Percentiles rank a stretch among this genome's conserved stretches.
Evolutionary conservation across 225 moss, liverwort and hornwort species (phyloP).

Genomic region (Pleurozium schreberi): DNA sequence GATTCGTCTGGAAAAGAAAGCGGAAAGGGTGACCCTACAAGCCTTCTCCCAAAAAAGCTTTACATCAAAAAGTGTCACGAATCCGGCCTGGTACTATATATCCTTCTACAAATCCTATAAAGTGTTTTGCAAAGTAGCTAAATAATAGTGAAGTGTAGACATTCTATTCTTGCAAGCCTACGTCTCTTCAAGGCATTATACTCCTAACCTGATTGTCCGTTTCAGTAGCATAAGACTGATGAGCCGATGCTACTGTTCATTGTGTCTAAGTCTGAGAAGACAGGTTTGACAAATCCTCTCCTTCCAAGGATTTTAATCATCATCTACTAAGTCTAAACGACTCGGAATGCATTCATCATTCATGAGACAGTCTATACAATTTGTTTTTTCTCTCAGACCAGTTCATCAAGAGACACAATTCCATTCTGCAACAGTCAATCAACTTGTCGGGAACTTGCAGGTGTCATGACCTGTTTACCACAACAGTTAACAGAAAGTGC

Average conservation of each 20-base stretch:
- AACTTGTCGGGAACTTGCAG: conserved; percentile 36
- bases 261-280: neutral
- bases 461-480: conserved; percentile 30
- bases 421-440: neutral
- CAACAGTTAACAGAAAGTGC: neutral
- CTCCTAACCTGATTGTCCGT: neutral
- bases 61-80: neutral
- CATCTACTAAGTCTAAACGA: neutral
- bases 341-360: neutral
- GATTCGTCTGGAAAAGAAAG: neutral
- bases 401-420: neutral
- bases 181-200: too few species aligned
- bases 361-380: neutral
- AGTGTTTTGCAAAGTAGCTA: neutral
- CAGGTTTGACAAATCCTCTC: neutral
- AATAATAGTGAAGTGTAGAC: neutral
- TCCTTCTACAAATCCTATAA: neutral
- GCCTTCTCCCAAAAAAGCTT: neutral
- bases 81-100: neutral
- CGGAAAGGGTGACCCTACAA: neutral
- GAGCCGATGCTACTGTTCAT: neutral
- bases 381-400: neutral
- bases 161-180: neutral
- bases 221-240: neutral
- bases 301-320: neutral